A percentile compares a stretch with the other conserved stretches of the same genome.
These are phyloP conservation scores for Hirsutella minnesotensis DNA, from an alignment of 2,329 filamentous ascomycete genomes.

Conservation along the genomic window DNA sequence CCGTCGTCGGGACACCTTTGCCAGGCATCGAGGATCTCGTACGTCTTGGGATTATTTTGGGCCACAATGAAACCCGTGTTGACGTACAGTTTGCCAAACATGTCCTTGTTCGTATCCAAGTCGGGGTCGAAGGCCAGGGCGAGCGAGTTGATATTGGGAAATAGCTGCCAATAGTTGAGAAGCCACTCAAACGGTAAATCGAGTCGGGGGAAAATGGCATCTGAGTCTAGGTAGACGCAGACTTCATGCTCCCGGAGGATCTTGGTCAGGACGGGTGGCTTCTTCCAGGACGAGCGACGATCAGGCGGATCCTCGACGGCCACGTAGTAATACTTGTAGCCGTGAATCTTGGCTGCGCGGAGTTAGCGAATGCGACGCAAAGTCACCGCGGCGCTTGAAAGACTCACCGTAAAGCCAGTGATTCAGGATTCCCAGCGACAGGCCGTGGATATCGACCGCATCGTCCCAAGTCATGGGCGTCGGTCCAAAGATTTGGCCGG, in stretches of 20 bases:
- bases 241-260: slow-evolving; percentile 30
- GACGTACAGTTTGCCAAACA: slow-evolving; percentile 27
- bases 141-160: slow-evolving; percentile 26
- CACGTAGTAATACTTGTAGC: slow-evolving; percentile 35
- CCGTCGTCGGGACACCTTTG: slow-evolving; percentile 26
- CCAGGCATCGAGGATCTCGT: slow-evolving; percentile 37
- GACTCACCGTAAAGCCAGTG: slow-evolving; percentile 30
- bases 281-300: slow-evolving; percentile 34
- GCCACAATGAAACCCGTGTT: slow-evolving; percentile 43
- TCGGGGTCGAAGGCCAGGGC: slow-evolving; percentile 28
- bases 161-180: slow-evolving; percentile 33
- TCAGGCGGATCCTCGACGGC: slow-evolving; percentile 24
- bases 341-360: slow-evolving; percentile 28
- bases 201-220: slow-evolving; percentile 30
- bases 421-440: slow-evolving; percentile 29
- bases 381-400: not conserved
- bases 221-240: slow-evolving; percentile 32
- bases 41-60: slow-evolving; percentile 35
- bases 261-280: slow-evolving; percentile 27
- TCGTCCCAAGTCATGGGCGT: slow-evolving; percentile 24
- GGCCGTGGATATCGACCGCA: slow-evolving; percentile 18
- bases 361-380: not conserved
- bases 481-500: slow-evolving; percentile 23
- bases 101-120: slow-evolving; percentile 25
- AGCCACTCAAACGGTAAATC: slow-evolving; percentile 34